Conservation (phyloP, 2,329 filamentous ascomycete genomes). For the Whalleya microplaca region DNA sequence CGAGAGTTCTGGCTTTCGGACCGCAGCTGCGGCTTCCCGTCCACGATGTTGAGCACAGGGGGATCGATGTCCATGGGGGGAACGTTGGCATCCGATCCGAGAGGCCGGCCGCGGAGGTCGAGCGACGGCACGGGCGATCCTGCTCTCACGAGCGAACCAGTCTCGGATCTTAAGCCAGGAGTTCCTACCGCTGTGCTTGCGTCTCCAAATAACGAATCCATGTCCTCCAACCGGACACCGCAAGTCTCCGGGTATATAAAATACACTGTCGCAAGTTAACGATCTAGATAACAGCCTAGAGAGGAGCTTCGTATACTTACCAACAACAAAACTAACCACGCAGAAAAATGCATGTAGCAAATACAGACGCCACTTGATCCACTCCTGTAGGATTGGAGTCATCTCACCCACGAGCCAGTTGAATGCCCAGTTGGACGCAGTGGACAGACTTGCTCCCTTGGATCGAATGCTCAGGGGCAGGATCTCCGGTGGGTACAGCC, state of each 20-base stretch:
- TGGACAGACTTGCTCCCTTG: slow-evolving; percentile 95
- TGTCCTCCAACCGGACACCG: slow-evolving; percentile 92
- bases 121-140: slow-evolving; percentile 81
- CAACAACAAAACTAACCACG: slow-evolving; percentile 90
- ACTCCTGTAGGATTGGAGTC: slow-evolving; percentile 90
- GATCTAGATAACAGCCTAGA: neutral
- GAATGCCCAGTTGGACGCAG: slow-evolving; percentile 96
- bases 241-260: slow-evolving; percentile 98
- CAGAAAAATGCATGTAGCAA: slow-evolving; percentile 97
- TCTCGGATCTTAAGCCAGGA: slow-evolving; percentile 74
- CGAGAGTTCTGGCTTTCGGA: slow-evolving; percentile 39
- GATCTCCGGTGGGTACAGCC: slow-evolving; percentile 99
- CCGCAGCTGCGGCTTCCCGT: slow-evolving; percentile 46
- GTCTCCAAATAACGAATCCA: slow-evolving; percentile 94
- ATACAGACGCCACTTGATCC: slow-evolving; percentile 92
- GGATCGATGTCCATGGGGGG: slow-evolving; percentile 83
- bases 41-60: slow-evolving; percentile 61
- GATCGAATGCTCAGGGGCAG: slow-evolving; percentile 94
- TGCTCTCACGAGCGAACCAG: slow-evolving; percentile 77
- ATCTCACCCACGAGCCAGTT: slow-evolving; percentile 97
- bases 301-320: slow-evolving; percentile 58
- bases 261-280: slow-evolving; percentile 67
- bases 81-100: slow-evolving; percentile 68
- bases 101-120: slow-evolving; percentile 62
- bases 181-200: slow-evolving; percentile 81